A percentile compares a stretch with the other conserved stretches of the same genome.
Conservation (phyloP, 805 yeast species). For the Starmera dryadoides region DNA sequence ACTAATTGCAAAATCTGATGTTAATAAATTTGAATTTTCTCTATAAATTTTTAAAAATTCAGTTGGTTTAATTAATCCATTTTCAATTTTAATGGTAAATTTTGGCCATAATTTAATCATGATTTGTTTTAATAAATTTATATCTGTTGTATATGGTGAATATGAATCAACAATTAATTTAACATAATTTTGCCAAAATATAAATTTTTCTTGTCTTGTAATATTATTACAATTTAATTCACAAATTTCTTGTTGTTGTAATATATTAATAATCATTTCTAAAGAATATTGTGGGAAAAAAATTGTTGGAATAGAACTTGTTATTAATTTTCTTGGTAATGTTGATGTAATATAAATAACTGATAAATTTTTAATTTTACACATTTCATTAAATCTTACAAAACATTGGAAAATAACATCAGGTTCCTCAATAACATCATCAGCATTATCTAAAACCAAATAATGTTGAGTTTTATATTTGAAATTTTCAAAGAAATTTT, state of each 20-base stretch:
- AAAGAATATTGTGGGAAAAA: slow-evolving; percentile 12
- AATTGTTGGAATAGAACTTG: slow-evolving; percentile 13
- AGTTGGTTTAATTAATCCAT: slow-evolving; percentile 6
- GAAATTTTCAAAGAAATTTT: slow-evolving; percentile 5
- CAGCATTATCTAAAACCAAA: slow-evolving; percentile 17
- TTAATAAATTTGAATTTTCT: slow-evolving; percentile 21
- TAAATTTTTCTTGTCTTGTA: not conserved
- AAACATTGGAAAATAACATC: slow-evolving; percentile 12
- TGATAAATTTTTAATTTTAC: slow-evolving; percentile 9
- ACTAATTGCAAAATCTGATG: slow-evolving; percentile 25
- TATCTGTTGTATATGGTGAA: slow-evolving; percentile 15
- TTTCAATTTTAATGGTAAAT: slow-evolving; percentile 12
- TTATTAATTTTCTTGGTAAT: slow-evolving; percentile 11
- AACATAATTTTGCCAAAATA: slow-evolving; percentile 17
- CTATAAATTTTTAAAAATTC: slow-evolving; percentile 22
- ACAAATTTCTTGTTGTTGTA: slow-evolving; percentile 2
- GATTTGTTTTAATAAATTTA: slow-evolving; percentile 10
- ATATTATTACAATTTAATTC: slow-evolving; percentile 6
- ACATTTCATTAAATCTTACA: slow-evolving; percentile 13
- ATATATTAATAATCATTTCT: slow-evolving; percentile 7
- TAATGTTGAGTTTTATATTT: slow-evolving; percentile 12
- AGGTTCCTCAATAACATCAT: slow-evolving; percentile 16
- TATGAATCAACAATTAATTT: slow-evolving; percentile 18
- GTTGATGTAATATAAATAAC: slow-evolving; percentile 13
- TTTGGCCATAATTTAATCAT: slow-evolving; percentile 15